These are phyloP conservation scores for Pleurotus citrinopileatus DNA, from an alignment of 768 basidiomycete species.

Conservation along the genomic window DNA sequence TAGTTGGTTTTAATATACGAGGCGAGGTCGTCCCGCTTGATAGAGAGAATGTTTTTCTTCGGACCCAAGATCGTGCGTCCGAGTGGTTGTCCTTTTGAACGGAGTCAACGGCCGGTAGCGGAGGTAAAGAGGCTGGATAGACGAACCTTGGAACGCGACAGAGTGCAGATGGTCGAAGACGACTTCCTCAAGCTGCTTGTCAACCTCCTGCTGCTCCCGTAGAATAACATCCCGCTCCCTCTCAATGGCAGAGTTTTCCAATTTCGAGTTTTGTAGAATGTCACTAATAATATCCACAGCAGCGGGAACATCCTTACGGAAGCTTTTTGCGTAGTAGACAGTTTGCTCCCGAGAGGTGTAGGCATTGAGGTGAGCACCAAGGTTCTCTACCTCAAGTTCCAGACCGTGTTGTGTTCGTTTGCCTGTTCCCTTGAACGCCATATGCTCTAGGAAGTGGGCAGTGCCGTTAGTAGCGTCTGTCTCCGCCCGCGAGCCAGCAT, in stretches of 20 bases:
- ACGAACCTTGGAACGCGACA: constrained; percentile 92
- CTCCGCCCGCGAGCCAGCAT: constrained; percentile 96
- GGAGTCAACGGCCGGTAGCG: constrained; percentile 11
- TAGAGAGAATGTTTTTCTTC: constrained; percentile 92
- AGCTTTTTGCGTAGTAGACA: constrained; percentile 98
- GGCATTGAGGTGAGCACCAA: constrained; percentile 96
- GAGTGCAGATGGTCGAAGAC: constrained; percentile 98
- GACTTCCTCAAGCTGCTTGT: constrained; percentile 97
- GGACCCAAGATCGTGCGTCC: constrained; percentile 98
- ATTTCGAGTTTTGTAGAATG: constrained; percentile 95
- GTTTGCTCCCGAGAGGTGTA: constrained; percentile 99
- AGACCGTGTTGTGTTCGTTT: constrained; percentile 85
- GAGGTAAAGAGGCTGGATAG: constrained; percentile 11
- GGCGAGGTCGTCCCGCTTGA: constrained; percentile 84
- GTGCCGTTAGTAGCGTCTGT: constrained; percentile 93
- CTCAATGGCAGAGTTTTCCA: constrained; percentile 85
- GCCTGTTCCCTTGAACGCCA: constrained; percentile 97
- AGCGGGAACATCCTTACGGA: constrained; percentile 88
- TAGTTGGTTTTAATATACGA: constrained; percentile 97
- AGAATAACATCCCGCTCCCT: constrained; percentile 95
- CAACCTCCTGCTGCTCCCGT: constrained; percentile 97
- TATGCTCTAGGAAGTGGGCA: constrained; percentile 98
- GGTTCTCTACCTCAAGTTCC: constrained; percentile 96
- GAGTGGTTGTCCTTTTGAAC: constrained; percentile 76
- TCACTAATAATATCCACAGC: constrained; percentile 98